These are phyloP conservation scores for Cladobotryum protrusum DNA, from an alignment of 2,329 filamentous ascomycete species.

Conservation along the genomic window DNA sequence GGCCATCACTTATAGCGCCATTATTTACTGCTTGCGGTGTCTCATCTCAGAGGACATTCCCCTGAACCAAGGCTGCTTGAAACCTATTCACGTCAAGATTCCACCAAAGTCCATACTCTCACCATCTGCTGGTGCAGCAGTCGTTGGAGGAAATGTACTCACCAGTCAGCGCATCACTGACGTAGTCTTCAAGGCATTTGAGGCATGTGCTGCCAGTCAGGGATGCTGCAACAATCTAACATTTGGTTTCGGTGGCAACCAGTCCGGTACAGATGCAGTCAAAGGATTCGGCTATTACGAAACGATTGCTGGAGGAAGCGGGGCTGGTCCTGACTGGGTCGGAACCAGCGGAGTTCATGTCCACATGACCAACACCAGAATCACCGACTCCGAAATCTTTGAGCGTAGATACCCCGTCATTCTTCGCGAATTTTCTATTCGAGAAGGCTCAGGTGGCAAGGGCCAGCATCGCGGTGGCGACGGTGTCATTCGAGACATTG, in stretches of 20 bases:
- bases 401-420: slow-evolving; percentile 61
- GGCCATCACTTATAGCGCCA: slow-evolving; percentile 78
- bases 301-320: slow-evolving; percentile 58
- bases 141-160: slow-evolving; percentile 73
- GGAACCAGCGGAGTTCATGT: slow-evolving; percentile 39
- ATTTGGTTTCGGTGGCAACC: slow-evolving; percentile 61
- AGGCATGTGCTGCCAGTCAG: slow-evolving; percentile 71
- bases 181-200: slow-evolving; percentile 60
- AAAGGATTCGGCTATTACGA: slow-evolving; percentile 49
- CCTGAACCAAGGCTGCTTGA: slow-evolving; percentile 75
- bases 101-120: slow-evolving; percentile 67
- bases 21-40: slow-evolving; percentile 78
- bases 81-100: slow-evolving; percentile 68
- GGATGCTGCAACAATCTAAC: slow-evolving; percentile 81
- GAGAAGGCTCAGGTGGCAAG: slow-evolving; percentile 55
- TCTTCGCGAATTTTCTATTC: slow-evolving; percentile 61
- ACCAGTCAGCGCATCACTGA: slow-evolving; percentile 40
- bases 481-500: slow-evolving; percentile 70
- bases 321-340: slow-evolving; percentile 55
- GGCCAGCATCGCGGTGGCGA: slow-evolving; percentile 66
- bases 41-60: slow-evolving; percentile 78
- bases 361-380: slow-evolving; percentile 72
- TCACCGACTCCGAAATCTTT: slow-evolving; percentile 49
- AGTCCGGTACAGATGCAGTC: slow-evolving; percentile 30
- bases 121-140: slow-evolving; percentile 69